Percentiles rank a stretch among this genome's conserved stretches.
Conservation (phyloP, 371 early-diverging fungal species). For the Actinomortierella wolfii region DNA sequence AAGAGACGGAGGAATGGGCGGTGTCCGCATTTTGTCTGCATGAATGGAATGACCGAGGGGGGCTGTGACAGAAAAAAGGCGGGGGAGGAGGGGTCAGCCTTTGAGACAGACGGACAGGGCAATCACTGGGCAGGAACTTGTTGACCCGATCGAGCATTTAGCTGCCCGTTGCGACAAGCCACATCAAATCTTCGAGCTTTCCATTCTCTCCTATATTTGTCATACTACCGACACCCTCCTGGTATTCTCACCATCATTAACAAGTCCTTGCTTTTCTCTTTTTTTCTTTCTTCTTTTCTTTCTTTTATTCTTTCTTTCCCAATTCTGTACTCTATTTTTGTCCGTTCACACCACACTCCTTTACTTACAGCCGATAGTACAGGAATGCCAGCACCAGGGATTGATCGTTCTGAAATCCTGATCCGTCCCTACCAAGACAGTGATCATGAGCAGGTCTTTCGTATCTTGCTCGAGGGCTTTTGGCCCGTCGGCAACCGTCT, state of each 20-base stretch:
- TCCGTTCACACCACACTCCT: not conserved
- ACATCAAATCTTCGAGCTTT: no score
- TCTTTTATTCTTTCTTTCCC: not conserved
- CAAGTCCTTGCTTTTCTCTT: not conserved
- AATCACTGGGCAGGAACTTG: not conserved
- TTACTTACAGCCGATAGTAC: not conserved
- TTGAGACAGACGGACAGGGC: not conserved
- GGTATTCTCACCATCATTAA: no score
- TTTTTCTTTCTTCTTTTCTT: not conserved
- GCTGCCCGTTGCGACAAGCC: no score
- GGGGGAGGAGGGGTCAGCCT: not conserved
- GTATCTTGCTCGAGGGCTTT: slow-evolving; percentile 20
- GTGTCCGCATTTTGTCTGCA: not conserved
- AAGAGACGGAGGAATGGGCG: slow-evolving; percentile 28
- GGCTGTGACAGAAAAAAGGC: not conserved
- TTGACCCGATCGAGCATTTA: no score
- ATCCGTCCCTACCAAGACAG: slow-evolving; percentile 26
- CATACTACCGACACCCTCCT: no score
- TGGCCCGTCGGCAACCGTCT: slow-evolving; percentile 5
- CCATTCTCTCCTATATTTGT: no score
- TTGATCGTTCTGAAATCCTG: slow-evolving; percentile 20
- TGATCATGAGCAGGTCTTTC: slow-evolving; percentile 27
- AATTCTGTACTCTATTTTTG: not conserved
- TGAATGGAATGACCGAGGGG: no score
- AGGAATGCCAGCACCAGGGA: not conserved